Percentiles rank a stretch among this genome's conserved stretches.
Conservation (phyloP, 352 stramenopile genomes). For the Pythium pectinolyticum region DNA sequence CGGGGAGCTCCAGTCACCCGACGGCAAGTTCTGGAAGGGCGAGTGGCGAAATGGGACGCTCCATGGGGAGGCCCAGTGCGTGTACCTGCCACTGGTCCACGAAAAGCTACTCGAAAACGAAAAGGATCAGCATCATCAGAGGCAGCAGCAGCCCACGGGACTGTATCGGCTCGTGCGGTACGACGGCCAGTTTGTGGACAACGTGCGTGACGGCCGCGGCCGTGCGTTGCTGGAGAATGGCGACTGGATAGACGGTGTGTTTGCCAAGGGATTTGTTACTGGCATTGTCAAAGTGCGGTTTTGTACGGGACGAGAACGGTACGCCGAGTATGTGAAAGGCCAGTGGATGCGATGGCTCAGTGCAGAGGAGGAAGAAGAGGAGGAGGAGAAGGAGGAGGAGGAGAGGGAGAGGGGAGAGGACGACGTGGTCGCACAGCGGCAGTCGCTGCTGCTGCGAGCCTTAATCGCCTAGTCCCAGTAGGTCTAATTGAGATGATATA, state of each 20-base stretch:
- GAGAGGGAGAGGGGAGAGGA: conserved; percentile 13
- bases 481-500: not conserved
- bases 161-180: conserved; percentile 65
- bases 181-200: conserved; percentile 44
- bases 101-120: conserved; percentile 39
- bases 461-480: conserved; percentile 15
- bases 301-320: conserved; percentile 30
- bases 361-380: conserved; percentile 38
- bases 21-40: conserved; percentile 57
- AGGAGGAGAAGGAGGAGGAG: conserved; percentile 4
- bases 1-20: conserved; percentile 50
- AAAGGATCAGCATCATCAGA: not conserved
- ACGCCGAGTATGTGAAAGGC: conserved; percentile 40
- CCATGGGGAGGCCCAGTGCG: conserved; percentile 42
- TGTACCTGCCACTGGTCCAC: conserved; percentile 55
- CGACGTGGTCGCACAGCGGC: too few species aligned
- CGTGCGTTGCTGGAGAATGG: conserved; percentile 61
- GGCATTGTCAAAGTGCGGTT: conserved; percentile 51
- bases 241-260: conserved; percentile 43
- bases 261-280: conserved; percentile 45
- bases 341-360: conserved; percentile 52
- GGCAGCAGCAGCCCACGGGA: conserved; percentile 12
- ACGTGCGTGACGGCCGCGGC: conserved; percentile 51
- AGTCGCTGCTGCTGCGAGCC: conserved; percentile 24
- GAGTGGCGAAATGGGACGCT: conserved; percentile 53